Evolutionary conservation across 1,139 yeast species (phyloP).

Genomic region (Lodderomyces parapsilosis): DNA sequence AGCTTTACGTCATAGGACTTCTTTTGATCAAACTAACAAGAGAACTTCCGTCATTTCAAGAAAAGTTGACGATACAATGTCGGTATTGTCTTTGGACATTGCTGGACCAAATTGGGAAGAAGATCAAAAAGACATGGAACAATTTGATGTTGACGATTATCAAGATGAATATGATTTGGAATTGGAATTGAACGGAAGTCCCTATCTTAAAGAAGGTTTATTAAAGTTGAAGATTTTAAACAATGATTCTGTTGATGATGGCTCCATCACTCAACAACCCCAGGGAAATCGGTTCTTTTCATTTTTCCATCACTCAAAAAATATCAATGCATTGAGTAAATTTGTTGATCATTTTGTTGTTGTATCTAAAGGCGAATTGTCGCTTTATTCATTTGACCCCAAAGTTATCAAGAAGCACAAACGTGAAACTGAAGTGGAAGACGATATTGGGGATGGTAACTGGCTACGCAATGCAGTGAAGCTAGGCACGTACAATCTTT

Average conservation of each 20-base stretch:
- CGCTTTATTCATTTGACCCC: constrained; percentile 52
- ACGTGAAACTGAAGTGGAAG: constrained; percentile 23
- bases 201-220: constrained; percentile 78
- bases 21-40: constrained; percentile 32
- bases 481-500: constrained; percentile 47
- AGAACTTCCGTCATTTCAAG: constrained; percentile 36
- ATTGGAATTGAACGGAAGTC: constrained; percentile 68
- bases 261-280: neutral
- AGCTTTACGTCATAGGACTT: constrained; percentile 26
- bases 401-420: constrained; percentile 44
- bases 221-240: constrained; percentile 50
- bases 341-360: constrained; percentile 54
- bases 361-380: constrained; percentile 57
- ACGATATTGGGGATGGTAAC: constrained; percentile 59
- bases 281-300: constrained; percentile 19
- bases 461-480: constrained; percentile 59
- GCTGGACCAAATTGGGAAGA: constrained; percentile 20
- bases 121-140: constrained; percentile 20
- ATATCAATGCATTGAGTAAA: constrained; percentile 18
- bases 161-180: constrained; percentile 58
- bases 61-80: constrained; percentile 33
- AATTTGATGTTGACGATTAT: constrained; percentile 41
- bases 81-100: constrained; percentile 39
- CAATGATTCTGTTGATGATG: constrained; percentile 39
- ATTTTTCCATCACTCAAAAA: constrained; percentile 19